These are phyloP conservation scores for Phytophthora uliginosa DNA, from an alignment of 352 stramenopile genomes.

Conservation along the genomic window DNA sequence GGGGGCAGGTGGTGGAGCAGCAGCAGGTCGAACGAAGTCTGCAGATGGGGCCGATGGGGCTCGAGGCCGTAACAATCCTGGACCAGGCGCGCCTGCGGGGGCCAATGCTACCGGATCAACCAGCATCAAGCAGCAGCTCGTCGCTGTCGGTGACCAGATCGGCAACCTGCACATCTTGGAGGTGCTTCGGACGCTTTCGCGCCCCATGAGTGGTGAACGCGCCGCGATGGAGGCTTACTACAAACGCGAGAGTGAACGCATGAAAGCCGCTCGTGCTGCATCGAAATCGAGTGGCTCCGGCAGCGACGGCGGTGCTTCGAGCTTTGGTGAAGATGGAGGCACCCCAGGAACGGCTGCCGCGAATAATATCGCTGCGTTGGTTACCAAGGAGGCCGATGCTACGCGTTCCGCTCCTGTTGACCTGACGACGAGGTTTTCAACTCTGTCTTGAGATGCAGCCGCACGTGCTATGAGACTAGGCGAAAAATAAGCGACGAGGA, in stretches of 20 bases:
- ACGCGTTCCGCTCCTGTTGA: constrained; percentile 4
- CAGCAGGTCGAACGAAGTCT: constrained; percentile 28
- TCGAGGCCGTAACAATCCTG: constrained; percentile 28
- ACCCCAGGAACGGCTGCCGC: constrained; percentile 4
- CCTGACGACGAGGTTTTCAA: constrained; percentile 80
- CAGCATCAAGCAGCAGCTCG: constrained; percentile 89
- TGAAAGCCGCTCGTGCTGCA: constrained; percentile 48
- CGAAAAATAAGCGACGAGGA: too few species aligned
- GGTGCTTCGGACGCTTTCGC: constrained; percentile 89
- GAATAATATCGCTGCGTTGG: not conserved
- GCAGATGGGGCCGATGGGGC: constrained; percentile 21
- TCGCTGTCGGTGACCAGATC: constrained; percentile 92
- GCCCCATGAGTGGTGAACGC: constrained; percentile 85
- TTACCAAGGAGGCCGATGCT: constrained; percentile 28
- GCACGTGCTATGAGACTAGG: too few species aligned
- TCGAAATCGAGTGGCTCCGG: constrained; percentile 12
- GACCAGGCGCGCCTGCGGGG: constrained; percentile 12
- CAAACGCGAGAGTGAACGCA: constrained; percentile 89
- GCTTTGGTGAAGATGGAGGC: constrained; percentile 22
- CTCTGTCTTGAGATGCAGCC: too few species aligned
- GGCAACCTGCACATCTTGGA: constrained; percentile 95
- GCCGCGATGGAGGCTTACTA: constrained; percentile 91
- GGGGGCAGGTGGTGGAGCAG: constrained; percentile 11
- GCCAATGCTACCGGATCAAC: constrained; percentile 24
- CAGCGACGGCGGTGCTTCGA: constrained; percentile 24